Evolutionary conservation across 192 early-diverging fungal genomes (phyloP).

Genomic region (Coemansia sp.): DNA sequence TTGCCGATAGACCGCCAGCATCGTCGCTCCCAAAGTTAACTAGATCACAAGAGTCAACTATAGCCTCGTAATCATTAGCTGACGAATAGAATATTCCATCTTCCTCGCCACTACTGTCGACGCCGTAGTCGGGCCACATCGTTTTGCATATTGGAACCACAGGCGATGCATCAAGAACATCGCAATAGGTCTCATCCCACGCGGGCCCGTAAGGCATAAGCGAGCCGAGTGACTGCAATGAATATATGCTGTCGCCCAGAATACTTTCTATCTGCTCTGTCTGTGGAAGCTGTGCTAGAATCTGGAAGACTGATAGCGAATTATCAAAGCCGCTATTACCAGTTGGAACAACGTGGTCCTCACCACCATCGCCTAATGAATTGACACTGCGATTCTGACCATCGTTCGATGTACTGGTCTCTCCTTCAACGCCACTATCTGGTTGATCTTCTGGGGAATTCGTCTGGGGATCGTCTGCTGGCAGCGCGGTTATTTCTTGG

Average conservation of each 20-base stretch:
- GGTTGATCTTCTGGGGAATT: too few species aligned
- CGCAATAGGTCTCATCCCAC: constrained; percentile 43
- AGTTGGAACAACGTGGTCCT: constrained; percentile 28
- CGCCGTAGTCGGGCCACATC: constrained; percentile 43
- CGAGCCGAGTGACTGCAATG: constrained; percentile 28
- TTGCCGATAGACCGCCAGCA: not conserved
- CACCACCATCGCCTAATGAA: too few species aligned
- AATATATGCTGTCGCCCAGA: constrained; percentile 36
- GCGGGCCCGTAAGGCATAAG: constrained; percentile 29
- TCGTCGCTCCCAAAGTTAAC: constrained; percentile 18
- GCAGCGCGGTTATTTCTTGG: too few species aligned
- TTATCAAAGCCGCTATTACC: constrained; percentile 16
- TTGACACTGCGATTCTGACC: too few species aligned
- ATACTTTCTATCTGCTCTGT: constrained; percentile 28
- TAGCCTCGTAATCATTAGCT: not conserved
- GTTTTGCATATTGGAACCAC: constrained; percentile 50
- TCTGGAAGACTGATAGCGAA: constrained; percentile 34
- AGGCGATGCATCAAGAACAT: constrained; percentile 40
- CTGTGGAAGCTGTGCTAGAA: constrained; percentile 26
- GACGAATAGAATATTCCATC: not conserved
- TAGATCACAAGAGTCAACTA: constrained; percentile 20
- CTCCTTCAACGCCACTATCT: too few species aligned
- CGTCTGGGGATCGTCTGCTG: too few species aligned
- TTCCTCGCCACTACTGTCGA: constrained; percentile 7
- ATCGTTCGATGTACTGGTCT: too few species aligned